Evolutionary conservation across 306 rosid genomes (phyloP).

Genomic region (Acacia melanoxylon): DNA sequence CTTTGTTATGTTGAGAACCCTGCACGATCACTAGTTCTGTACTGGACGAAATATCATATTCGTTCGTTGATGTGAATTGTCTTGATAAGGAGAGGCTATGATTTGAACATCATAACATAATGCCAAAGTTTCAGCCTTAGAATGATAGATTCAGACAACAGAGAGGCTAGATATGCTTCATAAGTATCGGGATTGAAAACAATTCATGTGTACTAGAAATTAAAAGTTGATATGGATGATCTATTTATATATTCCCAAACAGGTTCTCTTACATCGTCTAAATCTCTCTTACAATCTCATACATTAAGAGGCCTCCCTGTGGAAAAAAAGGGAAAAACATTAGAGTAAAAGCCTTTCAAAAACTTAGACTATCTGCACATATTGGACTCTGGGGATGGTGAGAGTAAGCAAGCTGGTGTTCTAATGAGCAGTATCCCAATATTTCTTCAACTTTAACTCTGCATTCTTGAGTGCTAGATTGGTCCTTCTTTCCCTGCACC

Average conservation of each 20-base stretch:
- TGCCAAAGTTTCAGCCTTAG: not conserved
- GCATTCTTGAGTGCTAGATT: slow-evolving; percentile 39
- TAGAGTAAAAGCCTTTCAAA: not conserved
- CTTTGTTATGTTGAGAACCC: not conserved
- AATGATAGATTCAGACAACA: slow-evolving; percentile 1
- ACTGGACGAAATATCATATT: not conserved
- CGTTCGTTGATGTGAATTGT: not conserved
- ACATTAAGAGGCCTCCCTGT: slow-evolving; percentile 27
- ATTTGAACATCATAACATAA: not conserved
- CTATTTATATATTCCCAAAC: slow-evolving; percentile 21
- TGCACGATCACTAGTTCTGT: slow-evolving; percentile 16
- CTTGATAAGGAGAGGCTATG: not conserved
- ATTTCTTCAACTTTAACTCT: slow-evolving; percentile 42
- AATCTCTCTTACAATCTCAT: slow-evolving; percentile 29
- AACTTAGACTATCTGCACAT: slow-evolving; percentile 59
- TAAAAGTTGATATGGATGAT: not conserved
- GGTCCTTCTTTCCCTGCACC: slow-evolving; percentile 58
- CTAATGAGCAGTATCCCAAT: slow-evolving; percentile 46
- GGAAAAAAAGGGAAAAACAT: not conserved
- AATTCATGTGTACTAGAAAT: not conserved
- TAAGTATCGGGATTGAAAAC: not conserved
- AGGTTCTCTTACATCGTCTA: slow-evolving; percentile 32
- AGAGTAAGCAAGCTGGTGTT: slow-evolving; percentile 47
- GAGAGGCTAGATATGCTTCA: not conserved
- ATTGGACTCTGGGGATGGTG: slow-evolving; percentile 73